Percentiles rank a stretch among this genome's conserved stretches.
Evolutionary conservation across 148 eudicot genomes (phyloP).

Genomic region (Heliosperma pusillum): DNA sequence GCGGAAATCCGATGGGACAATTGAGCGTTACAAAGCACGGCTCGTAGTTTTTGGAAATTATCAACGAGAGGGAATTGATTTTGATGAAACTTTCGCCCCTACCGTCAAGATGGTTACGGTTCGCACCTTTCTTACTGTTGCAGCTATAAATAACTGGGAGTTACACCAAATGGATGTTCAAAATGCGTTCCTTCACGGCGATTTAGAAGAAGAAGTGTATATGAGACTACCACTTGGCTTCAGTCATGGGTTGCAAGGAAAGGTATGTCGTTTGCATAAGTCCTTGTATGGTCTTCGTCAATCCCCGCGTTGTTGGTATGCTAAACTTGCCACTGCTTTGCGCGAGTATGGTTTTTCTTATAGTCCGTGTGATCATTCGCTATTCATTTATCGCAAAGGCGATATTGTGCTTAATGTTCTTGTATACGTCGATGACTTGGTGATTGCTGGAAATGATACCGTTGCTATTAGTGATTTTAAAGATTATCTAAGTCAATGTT

Average conservation of each 20-base stretch:
- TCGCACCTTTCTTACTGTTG: background rate
- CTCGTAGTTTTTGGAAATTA: background rate
- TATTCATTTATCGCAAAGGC: background rate
- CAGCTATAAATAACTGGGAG: background rate
- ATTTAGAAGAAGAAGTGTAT: background rate
- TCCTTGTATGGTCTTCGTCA: slow-evolving; percentile 14
- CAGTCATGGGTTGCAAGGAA: background rate
- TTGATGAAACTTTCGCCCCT: background rate
- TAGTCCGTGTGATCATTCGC: background rate
- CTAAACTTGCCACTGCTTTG: background rate
- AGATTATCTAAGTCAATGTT: background rate
- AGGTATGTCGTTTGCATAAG: background rate
- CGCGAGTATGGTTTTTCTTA: slow-evolving; percentile 3
- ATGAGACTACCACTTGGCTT: background rate
- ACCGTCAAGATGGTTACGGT: background rate
- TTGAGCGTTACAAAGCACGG: background rate
- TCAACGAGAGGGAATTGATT: no score
- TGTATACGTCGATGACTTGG: slow-evolving; percentile 9
- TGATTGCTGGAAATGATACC: background rate
- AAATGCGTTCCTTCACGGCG: background rate
- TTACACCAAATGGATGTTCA: background rate
- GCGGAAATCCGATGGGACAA: background rate
- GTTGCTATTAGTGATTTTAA: background rate
- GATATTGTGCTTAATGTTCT: background rate
- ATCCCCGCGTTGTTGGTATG: background rate